phyloP scores from a whole-genome alignment of 495 filamentous ascomycete species.

The Penicillium odoratum region DNA sequence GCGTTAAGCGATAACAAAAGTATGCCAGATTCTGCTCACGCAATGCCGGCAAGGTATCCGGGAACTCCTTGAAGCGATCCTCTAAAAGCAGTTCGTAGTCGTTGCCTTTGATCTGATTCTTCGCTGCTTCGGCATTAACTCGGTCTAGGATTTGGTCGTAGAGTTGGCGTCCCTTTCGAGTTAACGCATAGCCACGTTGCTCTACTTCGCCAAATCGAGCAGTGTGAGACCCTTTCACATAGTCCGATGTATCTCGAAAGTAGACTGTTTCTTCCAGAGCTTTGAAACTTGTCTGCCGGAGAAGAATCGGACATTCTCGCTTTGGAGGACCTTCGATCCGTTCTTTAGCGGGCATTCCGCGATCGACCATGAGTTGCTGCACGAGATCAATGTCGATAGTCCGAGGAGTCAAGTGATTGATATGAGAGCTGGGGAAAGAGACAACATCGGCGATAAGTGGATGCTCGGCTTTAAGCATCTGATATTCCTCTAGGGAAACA shows the following conservation, averaged over 20 bases:
- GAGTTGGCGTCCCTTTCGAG: conserved; percentile 35
- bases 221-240: conserved; percentile 37
- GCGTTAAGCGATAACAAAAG: conserved; percentile 29
- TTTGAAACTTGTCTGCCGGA: conserved; percentile 47
- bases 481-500: conserved; percentile 38
- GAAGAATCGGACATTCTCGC: conserved; percentile 35
- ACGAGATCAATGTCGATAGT: conserved; percentile 45
- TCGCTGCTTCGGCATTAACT: conserved; percentile 23
- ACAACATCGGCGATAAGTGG: conserved; percentile 44
- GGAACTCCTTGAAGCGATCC: conserved; percentile 30
- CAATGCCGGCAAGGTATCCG: conserved; percentile 30
- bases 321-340: conserved; percentile 43
- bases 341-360: conserved; percentile 39
- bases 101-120: background rate
- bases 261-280: conserved; percentile 40
- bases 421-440: conserved; percentile 41
- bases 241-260: conserved; percentile 22
- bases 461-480: conserved; percentile 36
- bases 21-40: conserved; percentile 32
- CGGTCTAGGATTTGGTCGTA: conserved; percentile 38
- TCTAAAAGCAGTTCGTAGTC: conserved; percentile 26
- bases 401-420: conserved; percentile 48
- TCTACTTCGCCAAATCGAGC: conserved; percentile 48
- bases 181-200: conserved; percentile 43
- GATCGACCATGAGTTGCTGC: conserved; percentile 32